Evolutionary conservation across 2,329 filamentous ascomycete genomes (phyloP), one percentile per base, ranked within the genome.

Genomic region (Pseudogymnoascus sp.): DNA sequence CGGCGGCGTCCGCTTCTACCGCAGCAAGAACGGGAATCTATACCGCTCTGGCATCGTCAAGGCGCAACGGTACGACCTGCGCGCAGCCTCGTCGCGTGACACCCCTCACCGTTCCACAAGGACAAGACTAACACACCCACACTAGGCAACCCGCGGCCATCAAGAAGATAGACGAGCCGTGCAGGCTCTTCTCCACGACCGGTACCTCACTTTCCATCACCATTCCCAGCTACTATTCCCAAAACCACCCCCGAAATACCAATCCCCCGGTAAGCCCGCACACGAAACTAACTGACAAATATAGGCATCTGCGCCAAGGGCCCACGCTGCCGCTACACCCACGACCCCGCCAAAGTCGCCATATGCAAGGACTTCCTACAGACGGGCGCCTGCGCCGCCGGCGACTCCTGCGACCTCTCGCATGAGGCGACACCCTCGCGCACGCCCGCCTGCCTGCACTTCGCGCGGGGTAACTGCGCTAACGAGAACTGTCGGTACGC

Each of bases 331-430:
- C 87, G 84, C 63, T 95, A 89, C 73, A 79, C 87, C 60, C 95
- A 99, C 80, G 90, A 99, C 73, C 84, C 89, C 44, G 80, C 85
- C 73, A 96, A 91, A 78, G 90, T 96, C 71, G 90, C 93, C 63
- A 87, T 95, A 64, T 99, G 95, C 85, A 95, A 91, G 76, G 87
- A 90, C 62, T 92, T 89, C 74, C 81, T 97, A 62, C 87, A 87
- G 72, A 92, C 89, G 73, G 88, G 90, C 73, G 81, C 83, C 71
- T 99, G 95, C 78, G 78, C 81, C 69, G 84, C 85, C 74, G 91
- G 91, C 76, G 84, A 88, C 72, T 82, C 82, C 71, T 99, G 95
- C 82, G 90, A 96, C 77, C 83, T 97, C 65, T 96, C 93, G 67
- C 95, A 97, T 82, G 87, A 95, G 59, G 80, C 90, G 67, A 90